phyloP scores from a whole-genome alignment of 2,329 filamentous ascomycete species.

The Sporothrix variecibatus region DNA sequence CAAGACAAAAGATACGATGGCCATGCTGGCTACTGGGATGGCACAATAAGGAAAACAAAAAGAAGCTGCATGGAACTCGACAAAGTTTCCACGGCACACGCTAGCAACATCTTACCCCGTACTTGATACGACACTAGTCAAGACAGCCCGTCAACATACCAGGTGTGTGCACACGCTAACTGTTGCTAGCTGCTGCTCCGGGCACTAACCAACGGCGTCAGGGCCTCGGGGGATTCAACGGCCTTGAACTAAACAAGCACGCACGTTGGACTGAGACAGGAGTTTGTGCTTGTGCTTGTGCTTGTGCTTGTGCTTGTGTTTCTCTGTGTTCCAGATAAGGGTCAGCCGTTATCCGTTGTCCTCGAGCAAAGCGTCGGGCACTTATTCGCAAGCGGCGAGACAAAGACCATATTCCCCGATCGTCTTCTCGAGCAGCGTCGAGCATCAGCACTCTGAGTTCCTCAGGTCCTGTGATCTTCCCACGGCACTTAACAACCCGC shows the following conservation, averaged over 20 bases:
- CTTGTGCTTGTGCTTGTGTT: background rate
- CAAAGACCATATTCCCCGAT: background rate
- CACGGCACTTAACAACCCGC: background rate
- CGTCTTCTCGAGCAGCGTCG: background rate
- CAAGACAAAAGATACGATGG: background rate
- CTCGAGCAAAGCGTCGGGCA: background rate
- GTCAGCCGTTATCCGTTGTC: background rate
- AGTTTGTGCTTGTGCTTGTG: background rate
- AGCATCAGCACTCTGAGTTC: background rate
- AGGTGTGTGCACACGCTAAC: constrained; percentile 2
- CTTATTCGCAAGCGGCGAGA: background rate
- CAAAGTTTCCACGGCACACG: constrained; percentile 17
- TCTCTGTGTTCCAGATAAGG: background rate
- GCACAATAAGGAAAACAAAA: background rate
- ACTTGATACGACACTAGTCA: background rate
- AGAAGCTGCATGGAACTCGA: constrained; percentile 21
- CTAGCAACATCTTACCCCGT: constrained; percentile 12
- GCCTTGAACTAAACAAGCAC: background rate
- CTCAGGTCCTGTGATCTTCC: background rate
- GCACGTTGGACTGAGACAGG: constrained; percentile 8
- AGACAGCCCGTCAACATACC: background rate
- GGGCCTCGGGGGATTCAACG: background rate
- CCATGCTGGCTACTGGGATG: background rate
- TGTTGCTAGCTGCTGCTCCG: constrained; percentile 5
- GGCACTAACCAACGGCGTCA: background rate